phyloP scores from a whole-genome alignment of 306 rosid genomes.

The Medicago arabica region DNA sequence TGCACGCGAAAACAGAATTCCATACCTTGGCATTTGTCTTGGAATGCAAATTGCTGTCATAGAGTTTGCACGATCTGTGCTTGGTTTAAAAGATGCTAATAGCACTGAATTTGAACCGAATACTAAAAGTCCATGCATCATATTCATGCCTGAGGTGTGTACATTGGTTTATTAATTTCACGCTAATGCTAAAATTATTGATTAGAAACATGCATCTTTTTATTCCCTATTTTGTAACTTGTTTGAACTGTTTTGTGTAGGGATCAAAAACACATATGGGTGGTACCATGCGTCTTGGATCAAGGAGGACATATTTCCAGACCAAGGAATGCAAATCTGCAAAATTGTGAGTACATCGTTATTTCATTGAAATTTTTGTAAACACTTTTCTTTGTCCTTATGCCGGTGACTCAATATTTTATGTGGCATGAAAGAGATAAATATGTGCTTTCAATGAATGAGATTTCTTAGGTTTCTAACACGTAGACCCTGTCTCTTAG shows the following conservation, averaged over 20 bases:
- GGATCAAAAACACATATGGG: constrained; percentile 98
- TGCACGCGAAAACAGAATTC: constrained; percentile 83
- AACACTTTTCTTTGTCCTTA: constrained; percentile 10
- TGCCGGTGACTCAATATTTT: not conserved
- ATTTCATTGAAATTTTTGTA: not conserved
- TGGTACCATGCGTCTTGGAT: constrained; percentile 96
- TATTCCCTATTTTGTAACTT: constrained; percentile 12
- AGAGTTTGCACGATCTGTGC: constrained; percentile 84
- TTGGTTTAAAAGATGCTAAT: constrained; percentile 75
- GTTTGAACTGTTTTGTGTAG: constrained; percentile 44
- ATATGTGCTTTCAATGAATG: constrained; percentile 15
- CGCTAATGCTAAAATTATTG: constrained; percentile 7
- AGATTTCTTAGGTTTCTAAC: constrained; percentile 47
- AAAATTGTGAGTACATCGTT: constrained; percentile 65
- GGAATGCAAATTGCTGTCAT: constrained; percentile 96
- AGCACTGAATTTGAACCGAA: constrained; percentile 86
- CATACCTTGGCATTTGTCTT: constrained; percentile 90
- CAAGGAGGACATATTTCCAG: constrained; percentile 83
- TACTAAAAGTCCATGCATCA: constrained; percentile 74
- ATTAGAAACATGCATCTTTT: not conserved
- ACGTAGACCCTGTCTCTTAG: constrained; percentile 39
- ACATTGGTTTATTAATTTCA: constrained; percentile 7
- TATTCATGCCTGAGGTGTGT: constrained; percentile 98
- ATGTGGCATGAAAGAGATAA: constrained; percentile 9
- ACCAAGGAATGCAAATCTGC: constrained; percentile 77